A percentile compares a stretch with the other conserved stretches of the same genome.
Evolutionary conservation across 306 rosid species (phyloP).

Genomic region (Cucurbita argyrosperma): DNA sequence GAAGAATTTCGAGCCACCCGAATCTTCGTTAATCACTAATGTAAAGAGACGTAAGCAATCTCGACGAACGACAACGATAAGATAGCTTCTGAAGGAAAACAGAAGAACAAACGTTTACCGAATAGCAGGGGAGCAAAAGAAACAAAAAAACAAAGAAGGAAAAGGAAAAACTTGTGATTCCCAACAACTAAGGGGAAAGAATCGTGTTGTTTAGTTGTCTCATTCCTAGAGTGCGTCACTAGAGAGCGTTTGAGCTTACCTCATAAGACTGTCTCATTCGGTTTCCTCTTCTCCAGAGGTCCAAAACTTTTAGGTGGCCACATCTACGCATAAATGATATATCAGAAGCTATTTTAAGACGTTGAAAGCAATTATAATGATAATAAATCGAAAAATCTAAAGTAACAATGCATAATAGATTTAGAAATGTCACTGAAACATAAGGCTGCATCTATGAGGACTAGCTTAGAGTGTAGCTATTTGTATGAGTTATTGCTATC

Average conservation of each 20-base stretch:
- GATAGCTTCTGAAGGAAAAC: not conserved
- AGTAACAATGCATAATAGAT: not conserved
- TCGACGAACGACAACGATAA: not conserved
- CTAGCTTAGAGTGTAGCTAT: not conserved
- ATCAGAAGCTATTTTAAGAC: not conserved
- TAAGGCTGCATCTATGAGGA: not conserved
- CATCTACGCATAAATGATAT: conserved; percentile 15
- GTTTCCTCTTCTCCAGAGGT: conserved; percentile 23
- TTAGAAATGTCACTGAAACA: not conserved
- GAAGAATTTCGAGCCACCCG: not conserved
- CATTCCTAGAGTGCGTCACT: too few species aligned
- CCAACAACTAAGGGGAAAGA: too few species aligned
- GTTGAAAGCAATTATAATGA: not conserved
- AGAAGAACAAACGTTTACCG: not conserved
- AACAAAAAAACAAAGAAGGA: not conserved
- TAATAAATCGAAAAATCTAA: not conserved
- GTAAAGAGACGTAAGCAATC: not conserved
- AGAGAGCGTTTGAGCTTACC: conserved; percentile 4
- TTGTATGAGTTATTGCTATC: not conserved
- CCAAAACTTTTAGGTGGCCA: conserved; percentile 54
- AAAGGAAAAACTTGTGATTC: not conserved
- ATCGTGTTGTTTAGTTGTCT: not conserved
- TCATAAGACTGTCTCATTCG: conserved; percentile 17
- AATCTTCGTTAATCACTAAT: not conserved
- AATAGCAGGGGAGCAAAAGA: not conserved